A percentile compares a stretch with the other conserved stretches of the same genome.
Conservation (phyloP, 805 yeast species). For the Metschnikowia hibisci region DNA sequence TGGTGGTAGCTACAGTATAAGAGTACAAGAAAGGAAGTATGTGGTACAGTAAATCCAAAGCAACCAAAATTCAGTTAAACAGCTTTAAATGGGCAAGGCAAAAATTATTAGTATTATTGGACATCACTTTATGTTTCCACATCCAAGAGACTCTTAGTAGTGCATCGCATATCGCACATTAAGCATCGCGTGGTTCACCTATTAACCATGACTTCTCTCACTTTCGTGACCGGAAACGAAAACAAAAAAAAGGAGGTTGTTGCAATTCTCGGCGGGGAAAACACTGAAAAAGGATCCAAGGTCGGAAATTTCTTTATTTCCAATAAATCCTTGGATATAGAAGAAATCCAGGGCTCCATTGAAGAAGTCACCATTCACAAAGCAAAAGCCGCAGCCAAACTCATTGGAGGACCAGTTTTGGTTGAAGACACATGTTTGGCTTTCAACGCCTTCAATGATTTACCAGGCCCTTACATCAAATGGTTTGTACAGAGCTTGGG, state of each 20-base stretch:
- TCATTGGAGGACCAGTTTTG: slow-evolving; percentile 72
- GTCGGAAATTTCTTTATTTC: slow-evolving; percentile 52
- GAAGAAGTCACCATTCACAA: slow-evolving; percentile 79
- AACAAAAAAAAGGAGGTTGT: slow-evolving; percentile 85
- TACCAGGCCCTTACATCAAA: slow-evolving; percentile 94
- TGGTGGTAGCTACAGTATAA: no score
- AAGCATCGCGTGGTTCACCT: neutral
- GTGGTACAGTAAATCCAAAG: no score
- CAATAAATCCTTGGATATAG: slow-evolving; percentile 72
- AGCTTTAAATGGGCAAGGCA: no score
- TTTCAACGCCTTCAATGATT: slow-evolving; percentile 68
- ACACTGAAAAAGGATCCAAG: slow-evolving; percentile 21
- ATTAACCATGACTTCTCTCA: slow-evolving; percentile 27
- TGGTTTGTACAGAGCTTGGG: slow-evolving; percentile 86
- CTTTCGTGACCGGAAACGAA: slow-evolving; percentile 83
- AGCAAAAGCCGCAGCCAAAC: slow-evolving; percentile 65
- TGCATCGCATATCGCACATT: neutral
- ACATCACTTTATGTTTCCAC: no score
- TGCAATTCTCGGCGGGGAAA: slow-evolving; percentile 56
- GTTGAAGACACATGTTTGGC: slow-evolving; percentile 95
- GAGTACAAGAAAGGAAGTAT: no score
- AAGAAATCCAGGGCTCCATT: slow-evolving; percentile 86
- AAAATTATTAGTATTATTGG: no score
- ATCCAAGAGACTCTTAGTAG: neutral
- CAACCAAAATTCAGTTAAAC: no score